phyloP scores from a whole-genome alignment of 345 rosid species.

The Ceriops tagal region DNA sequence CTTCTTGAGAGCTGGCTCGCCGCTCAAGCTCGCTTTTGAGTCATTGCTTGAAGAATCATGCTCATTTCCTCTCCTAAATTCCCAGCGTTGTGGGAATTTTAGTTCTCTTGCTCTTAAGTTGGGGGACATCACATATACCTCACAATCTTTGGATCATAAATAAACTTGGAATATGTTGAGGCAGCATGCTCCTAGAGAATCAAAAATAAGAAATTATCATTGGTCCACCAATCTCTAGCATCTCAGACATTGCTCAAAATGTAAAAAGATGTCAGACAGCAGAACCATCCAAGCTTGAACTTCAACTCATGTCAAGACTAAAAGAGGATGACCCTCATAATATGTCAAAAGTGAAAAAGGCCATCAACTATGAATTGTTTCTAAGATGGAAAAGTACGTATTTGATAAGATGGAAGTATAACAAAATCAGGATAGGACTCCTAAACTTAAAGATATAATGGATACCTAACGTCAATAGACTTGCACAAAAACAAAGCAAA shows the following conservation, averaged over 20 bases:
- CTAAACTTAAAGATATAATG: neutral
- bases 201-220: neutral
- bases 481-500: too few species aligned
- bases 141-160: neutral
- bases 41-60: constrained; percentile 44
- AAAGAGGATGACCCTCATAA: neutral
- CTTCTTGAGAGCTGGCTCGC: constrained; percentile 26
- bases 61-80: constrained; percentile 36
- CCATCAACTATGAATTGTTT: neutral
- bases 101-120: constrained; percentile 26
- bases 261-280: neutral
- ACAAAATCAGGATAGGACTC: neutral
- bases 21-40: constrained; percentile 27
- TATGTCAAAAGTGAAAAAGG: neutral
- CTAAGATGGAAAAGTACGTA: neutral
- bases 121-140: constrained; percentile 14
- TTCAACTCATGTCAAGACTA: constrained; percentile 3
- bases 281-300: neutral
- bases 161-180: constrained; percentile 1
- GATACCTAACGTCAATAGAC: neutral
- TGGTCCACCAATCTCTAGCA: neutral
- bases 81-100: constrained; percentile 49
- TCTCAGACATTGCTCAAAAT: too few species aligned
- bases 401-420: too few species aligned
- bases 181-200: constrained; percentile 1